These are phyloP conservation scores for Komagataella pastoris DNA, from an alignment of 805 yeast genomes.

Conservation along the genomic window DNA sequence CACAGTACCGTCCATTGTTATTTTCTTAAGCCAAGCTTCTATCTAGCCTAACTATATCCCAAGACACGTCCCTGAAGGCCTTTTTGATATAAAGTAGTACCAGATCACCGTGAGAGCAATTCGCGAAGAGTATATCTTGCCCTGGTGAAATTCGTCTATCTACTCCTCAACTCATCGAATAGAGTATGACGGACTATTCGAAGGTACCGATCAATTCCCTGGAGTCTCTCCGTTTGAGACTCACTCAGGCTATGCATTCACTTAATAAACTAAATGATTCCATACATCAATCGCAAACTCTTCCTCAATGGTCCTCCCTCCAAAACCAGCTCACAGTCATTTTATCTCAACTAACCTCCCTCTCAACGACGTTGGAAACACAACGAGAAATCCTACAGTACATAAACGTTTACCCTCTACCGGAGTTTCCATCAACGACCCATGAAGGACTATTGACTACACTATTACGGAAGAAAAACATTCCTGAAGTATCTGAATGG, in stretches of 20 bases:
- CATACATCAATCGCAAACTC: constrained; percentile 25
- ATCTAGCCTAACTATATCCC: background rate
- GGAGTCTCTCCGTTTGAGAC: constrained; percentile 47
- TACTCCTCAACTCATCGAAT: background rate
- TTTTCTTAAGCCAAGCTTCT: background rate
- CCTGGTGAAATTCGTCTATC: background rate
- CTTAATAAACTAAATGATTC: constrained; percentile 42
- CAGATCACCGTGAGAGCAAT: background rate
- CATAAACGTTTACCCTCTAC: constrained; percentile 75
- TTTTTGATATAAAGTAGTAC: background rate
- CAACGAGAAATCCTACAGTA: constrained; percentile 44
- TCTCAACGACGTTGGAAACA: constrained; percentile 55
- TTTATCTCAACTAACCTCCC: constrained; percentile 67
- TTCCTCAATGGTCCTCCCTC: constrained; percentile 45
- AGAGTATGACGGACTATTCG: constrained; percentile 6
- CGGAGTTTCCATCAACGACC: constrained; percentile 73
- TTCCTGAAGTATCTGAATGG: constrained; percentile 91
- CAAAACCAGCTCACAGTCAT: constrained; percentile 79
- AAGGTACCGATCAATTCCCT: constrained; percentile 46
- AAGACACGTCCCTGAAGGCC: background rate
- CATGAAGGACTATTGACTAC: constrained; percentile 79
- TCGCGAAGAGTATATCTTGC: background rate
- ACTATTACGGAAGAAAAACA: constrained; percentile 69
- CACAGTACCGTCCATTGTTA: background rate
- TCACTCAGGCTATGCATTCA: constrained; percentile 52